These are phyloP conservation scores for Amorphotheca resinae DNA, from an alignment of 495 filamentous ascomycete genomes.

Conservation along the genomic window DNA sequence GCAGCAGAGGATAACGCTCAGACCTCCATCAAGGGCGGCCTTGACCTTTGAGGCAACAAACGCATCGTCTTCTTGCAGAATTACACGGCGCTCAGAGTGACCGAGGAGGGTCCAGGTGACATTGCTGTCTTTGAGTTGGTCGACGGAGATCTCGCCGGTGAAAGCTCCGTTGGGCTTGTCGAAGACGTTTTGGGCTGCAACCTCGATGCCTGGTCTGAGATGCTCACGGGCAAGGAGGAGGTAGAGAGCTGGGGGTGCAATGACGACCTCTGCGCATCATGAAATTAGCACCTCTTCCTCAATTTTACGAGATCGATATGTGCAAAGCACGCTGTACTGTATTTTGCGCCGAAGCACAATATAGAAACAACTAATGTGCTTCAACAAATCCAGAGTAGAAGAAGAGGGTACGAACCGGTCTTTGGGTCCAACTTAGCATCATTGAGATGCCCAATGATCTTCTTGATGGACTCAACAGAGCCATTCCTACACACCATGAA, in stretches of 20 bases:
- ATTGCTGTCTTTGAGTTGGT: slow-evolving; percentile 75
- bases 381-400: too few relatives aligned
- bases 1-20: slow-evolving; percentile 90
- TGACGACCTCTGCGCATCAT: slow-evolving; percentile 67
- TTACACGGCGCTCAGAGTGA: slow-evolving; percentile 83
- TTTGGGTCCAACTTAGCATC: slow-evolving; percentile 56
- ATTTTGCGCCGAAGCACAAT: too few relatives aligned
- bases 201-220: slow-evolving; percentile 50
- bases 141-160: slow-evolving; percentile 89
- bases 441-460: slow-evolving; percentile 82
- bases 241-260: slow-evolving; percentile 84
- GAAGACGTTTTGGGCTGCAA: slow-evolving; percentile 91
- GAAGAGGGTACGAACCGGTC: slow-evolving; percentile 38
- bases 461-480: slow-evolving; percentile 68
- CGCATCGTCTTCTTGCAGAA: slow-evolving; percentile 74
- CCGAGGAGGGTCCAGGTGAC: slow-evolving; percentile 83
- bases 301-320: neutral
- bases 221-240: slow-evolving; percentile 71
- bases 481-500: slow-evolving; percentile 58
- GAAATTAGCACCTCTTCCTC: slow-evolving; percentile 1
- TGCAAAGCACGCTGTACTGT: too few relatives aligned
- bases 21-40: slow-evolving; percentile 71
- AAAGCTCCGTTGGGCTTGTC: slow-evolving; percentile 94
- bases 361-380: too few relatives aligned
- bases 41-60: slow-evolving; percentile 90